Evolutionary conservation across 441 rosid genomes (phyloP), one percentile per base, ranked within the genome.

Genomic region (Populus hybrid): DNA sequence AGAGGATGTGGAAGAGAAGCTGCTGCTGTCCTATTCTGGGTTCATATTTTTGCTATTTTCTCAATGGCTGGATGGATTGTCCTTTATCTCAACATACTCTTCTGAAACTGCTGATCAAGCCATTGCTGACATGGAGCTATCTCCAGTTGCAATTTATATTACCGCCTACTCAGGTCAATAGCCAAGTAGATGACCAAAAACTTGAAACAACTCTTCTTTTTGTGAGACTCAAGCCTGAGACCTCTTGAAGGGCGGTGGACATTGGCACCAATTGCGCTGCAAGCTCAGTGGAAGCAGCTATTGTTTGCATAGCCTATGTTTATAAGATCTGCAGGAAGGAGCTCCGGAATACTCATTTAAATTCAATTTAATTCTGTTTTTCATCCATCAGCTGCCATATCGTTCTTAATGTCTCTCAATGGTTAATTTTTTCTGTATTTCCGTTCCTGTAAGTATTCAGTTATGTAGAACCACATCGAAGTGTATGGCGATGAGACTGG

Each of bases 1-100:
- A 88, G 98, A 74, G 99, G 99, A 28, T 94, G 98, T 16, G 99
- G 98, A 63, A 91, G 90, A 78, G 99, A 96, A 76, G 92, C 99
- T 9, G 98, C 98, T 21, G 95, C 98, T 23, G 92, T 93, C 45
- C 81, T 97, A 73, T 97, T 97, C 78, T 96, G 98, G 98, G 99
- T 97, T 81, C 99, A 97, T 80, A 92, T 97, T 75, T 97, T 97
- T 72, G 97, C 98, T 2, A 76, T 92, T 75, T 77, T 97, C 78
- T 90, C 99, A 45, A 94, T 94, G 98, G 98, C 98, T 21, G 94
- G 88, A 69, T 94, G 98, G 99, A 79, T 97, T 74, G 81, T 90
- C 31, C 94, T 97, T 24, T 97, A 88, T 82, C 86, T 97, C 83
- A 90, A 87, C 86, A 68, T 96, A 76, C 93, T 96, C 76, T 96